phyloP scores from a whole-genome alignment of 345 rosid species.

The Pistacia atlantica region DNA sequence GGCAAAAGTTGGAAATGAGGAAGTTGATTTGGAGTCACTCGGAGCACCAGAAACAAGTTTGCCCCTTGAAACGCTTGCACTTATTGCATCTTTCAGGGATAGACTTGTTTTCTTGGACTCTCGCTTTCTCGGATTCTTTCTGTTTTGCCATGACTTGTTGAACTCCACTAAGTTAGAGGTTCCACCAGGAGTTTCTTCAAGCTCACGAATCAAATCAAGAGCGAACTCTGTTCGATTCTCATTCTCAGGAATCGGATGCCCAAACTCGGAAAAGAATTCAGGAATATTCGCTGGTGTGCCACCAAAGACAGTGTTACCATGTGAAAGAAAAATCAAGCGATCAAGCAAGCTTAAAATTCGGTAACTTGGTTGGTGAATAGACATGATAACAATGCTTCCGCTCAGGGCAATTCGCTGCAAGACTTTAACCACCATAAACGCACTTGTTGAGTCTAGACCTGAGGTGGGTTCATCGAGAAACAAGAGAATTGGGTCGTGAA shows the following conservation, averaged over 20 bases:
- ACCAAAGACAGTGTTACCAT: conserved; percentile 72
- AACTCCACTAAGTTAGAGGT: conserved; percentile 70
- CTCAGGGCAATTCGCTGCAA: conserved; percentile 83
- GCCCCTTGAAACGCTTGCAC: conserved; percentile 74
- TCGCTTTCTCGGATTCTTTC: conserved; percentile 20
- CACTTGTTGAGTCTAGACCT: conserved; percentile 91
- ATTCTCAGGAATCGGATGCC: conserved; percentile 82
- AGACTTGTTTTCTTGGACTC: conserved; percentile 24
- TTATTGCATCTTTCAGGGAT: conserved; percentile 78
- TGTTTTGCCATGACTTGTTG: conserved; percentile 62
- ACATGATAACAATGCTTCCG: conserved; percentile 92
- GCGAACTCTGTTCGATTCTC: conserved; percentile 90
- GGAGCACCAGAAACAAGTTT: conserved; percentile 79
- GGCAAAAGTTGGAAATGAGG: conserved; percentile 74
- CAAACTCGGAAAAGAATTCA: conserved; percentile 63
- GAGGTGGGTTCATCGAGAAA: conserved; percentile 97
- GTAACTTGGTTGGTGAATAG: conserved; percentile 93
- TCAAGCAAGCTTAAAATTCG: conserved; percentile 78
- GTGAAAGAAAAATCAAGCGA: conserved; percentile 76
- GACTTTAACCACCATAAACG: conserved; percentile 92
- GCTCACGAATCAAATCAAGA: conserved; percentile 80
- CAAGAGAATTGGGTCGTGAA: conserved; percentile 85
- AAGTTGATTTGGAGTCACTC: conserved; percentile 29
- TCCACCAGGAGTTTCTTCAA: conserved; percentile 75
- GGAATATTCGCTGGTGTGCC: conserved; percentile 68